phyloP scores from a whole-genome alignment of 1,284 basidiomycete species.

The Rhizoctonia solani region DNA sequence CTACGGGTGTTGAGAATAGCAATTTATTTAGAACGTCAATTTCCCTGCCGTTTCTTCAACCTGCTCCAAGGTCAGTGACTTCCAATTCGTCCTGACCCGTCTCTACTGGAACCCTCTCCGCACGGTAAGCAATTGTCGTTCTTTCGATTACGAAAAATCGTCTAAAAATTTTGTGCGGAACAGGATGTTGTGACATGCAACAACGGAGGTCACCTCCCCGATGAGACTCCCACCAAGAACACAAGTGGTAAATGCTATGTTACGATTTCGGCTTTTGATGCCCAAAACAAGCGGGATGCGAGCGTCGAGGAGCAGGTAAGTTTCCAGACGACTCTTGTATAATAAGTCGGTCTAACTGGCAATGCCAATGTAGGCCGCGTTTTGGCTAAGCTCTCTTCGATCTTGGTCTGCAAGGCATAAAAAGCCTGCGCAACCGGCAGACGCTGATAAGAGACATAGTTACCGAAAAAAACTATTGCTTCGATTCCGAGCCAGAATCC shows the following conservation, averaged over 20 bases:
- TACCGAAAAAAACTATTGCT: no score
- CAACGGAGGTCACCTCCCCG: conserved; percentile 21
- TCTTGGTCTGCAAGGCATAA: conserved; percentile 6
- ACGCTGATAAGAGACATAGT: no score
- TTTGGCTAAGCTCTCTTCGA: conserved; percentile 21
- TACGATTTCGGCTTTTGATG: conserved; percentile 19
- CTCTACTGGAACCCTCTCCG: conserved; percentile 39
- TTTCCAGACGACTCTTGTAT: background rate
- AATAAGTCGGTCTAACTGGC: background rate
- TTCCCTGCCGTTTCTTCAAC: conserved; percentile 49
- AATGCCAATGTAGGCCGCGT: background rate
- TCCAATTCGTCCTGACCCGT: conserved; percentile 55
- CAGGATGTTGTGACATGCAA: conserved; percentile 23
- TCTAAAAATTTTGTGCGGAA: background rate
- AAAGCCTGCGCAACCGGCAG: no score
- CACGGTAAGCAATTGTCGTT: background rate
- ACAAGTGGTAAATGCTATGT: conserved; percentile 19
- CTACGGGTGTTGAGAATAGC: background rate
- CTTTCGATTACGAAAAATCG: background rate
- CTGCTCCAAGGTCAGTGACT: conserved; percentile 48
- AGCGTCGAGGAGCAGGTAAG: conserved; percentile 16
- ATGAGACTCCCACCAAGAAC: background rate
- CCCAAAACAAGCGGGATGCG: conserved; percentile 22
- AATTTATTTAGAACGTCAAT: conserved; percentile 53
- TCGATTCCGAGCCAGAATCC: background rate